Conservation (phyloP, 345 rosid genomes). For the Gossypium raimondii region DNA sequence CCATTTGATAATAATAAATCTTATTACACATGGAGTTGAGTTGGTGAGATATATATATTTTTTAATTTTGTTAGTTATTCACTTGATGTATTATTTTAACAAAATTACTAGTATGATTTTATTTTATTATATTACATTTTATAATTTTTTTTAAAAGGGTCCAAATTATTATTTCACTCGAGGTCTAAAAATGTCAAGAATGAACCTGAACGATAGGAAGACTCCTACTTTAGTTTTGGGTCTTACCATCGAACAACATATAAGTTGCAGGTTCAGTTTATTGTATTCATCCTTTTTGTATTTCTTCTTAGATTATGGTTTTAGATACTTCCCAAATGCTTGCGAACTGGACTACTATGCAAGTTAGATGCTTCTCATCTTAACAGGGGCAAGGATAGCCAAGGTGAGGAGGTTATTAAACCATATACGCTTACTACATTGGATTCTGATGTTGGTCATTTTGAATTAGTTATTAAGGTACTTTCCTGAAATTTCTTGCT, state of each 20-base stretch:
- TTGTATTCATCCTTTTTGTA: background rate
- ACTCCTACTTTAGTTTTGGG: slow-evolving; percentile 74
- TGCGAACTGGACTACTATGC: background rate
- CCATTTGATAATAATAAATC: too few relatives aligned
- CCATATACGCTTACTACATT: slow-evolving; percentile 92
- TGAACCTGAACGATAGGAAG: slow-evolving; percentile 9
- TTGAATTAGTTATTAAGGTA: slow-evolving; percentile 89
- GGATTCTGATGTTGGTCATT: slow-evolving; percentile 83
- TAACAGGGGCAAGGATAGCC: slow-evolving; percentile 77
- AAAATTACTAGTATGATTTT: too few relatives aligned
- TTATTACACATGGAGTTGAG: too few relatives aligned
- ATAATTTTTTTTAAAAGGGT: too few relatives aligned
- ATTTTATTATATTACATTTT: too few relatives aligned
- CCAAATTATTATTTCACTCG: too few relatives aligned
- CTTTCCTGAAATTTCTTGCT: slow-evolving; percentile 10
- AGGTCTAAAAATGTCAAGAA: too few relatives aligned
- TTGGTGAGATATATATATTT: too few relatives aligned
- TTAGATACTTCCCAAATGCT: background rate
- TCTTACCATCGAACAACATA: slow-evolving; percentile 94
- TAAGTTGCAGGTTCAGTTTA: slow-evolving; percentile 75
- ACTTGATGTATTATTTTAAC: too few relatives aligned
- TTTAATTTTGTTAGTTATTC: too few relatives aligned
- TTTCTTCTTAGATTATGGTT: background rate
- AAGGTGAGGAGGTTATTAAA: slow-evolving; percentile 81
- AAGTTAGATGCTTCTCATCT: background rate